Base-by-base conservation (phyloP, 2,329 filamentous ascomycete species). In the Orbilia oligospora region DNA sequence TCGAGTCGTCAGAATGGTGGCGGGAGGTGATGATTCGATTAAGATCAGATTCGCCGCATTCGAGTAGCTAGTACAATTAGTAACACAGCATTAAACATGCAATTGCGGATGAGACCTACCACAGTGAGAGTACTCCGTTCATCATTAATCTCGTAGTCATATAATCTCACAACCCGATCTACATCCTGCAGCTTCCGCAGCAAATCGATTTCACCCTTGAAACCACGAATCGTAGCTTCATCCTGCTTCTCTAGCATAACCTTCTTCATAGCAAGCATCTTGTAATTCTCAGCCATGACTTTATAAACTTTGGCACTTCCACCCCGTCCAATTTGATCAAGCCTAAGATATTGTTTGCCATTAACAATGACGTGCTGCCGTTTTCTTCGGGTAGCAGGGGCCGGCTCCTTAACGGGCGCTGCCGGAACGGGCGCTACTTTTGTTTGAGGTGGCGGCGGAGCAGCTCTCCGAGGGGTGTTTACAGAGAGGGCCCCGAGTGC, bases 401-500 rank as follows among this genome's bases (percentile, higher is more conserved):
- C 93, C 10, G 91, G 91, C 0, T 92, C 90, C 0, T 95, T 97
- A 16, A 38, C 48, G 9, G 53, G 46, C 1, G 94, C 95, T 2
- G 94, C 91, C 81, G 98, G 94, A n/a, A 97, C 86, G 6, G 97
- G 92, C 0, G 93, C 96, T 95, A 98, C 98, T 84, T 97, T 98
- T 0, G 96, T 9, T 16, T 51, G 95, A 6, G 94, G 94, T 1
- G 95, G 95, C 18, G 87, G 85, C 0, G 90, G 91, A 1, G 93
- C 93, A 22, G 92, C 88, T 81, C 94, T 88, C 82, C 90, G 92
- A 10, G 94, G 94, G 3, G 93, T 97, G 81, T 90, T 91, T 71
- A 73, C 71, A 44, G 76, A 75, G 53, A 78, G 41, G n/a, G 55
- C 64, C n/a, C 70, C 76, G 18, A 80, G 76, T 0, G 76, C 76